phyloP scores from a whole-genome alignment of 345 rosid genomes.

The Gossypium mustelinum region DNA sequence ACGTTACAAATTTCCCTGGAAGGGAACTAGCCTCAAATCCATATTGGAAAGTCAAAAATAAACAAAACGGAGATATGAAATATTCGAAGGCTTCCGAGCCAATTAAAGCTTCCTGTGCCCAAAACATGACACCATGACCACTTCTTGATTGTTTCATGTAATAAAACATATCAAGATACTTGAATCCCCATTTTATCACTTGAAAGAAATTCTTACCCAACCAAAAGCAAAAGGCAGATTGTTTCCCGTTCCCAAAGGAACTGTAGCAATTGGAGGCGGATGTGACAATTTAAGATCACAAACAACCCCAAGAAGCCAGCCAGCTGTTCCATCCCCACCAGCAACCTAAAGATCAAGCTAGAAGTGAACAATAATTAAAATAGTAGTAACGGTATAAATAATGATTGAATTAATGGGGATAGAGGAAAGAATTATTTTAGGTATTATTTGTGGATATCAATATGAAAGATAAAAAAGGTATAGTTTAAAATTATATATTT shows the following conservation, averaged over 20 bases:
- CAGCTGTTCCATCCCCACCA: constrained; percentile 99
- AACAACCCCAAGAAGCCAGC: constrained; percentile 96
- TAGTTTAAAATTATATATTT: too few species aligned
- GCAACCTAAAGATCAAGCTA: constrained; percentile 52
- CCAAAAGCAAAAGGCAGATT: constrained; percentile 95
- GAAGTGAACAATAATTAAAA: background rate
- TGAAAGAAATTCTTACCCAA: constrained; percentile 52
- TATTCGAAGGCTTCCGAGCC: background rate
- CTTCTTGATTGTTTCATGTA: background rate
- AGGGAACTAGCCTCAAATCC: background rate
- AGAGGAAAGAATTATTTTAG: too few species aligned
- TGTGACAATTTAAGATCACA: constrained; percentile 78
- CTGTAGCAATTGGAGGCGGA: constrained; percentile 89
- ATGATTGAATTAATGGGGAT: too few species aligned
- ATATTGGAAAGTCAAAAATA: background rate
- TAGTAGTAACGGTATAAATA: too few species aligned
- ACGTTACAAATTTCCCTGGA: constrained; percentile 4
- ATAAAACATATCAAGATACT: constrained; percentile 3
- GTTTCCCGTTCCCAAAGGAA: constrained; percentile 96
- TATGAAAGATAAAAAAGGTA: too few species aligned
- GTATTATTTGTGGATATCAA: too few species aligned
- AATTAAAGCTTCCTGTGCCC: background rate
- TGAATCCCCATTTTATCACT: background rate
- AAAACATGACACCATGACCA: background rate
- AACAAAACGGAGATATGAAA: background rate